These are phyloP conservation scores for Neopestalotiopsis rosae DNA, from an alignment of 2,329 filamentous ascomycete genomes.

Conservation along the genomic window DNA sequence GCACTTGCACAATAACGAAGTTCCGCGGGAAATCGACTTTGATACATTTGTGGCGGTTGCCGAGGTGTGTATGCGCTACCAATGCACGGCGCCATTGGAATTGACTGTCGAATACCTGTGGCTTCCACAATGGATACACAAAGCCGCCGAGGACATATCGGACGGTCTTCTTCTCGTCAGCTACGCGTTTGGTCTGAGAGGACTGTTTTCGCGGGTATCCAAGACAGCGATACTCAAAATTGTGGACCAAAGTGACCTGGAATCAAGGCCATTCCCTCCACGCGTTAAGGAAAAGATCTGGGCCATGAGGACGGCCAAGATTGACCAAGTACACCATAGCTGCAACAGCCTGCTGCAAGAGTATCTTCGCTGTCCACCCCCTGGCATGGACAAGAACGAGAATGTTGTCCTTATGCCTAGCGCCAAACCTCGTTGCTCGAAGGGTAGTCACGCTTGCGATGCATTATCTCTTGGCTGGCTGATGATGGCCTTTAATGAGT, in stretches of 20 bases:
- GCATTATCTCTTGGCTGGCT: constrained; percentile 59
- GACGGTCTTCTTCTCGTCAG: constrained; percentile 57
- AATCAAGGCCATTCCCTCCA: constrained; percentile 51
- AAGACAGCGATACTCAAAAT: constrained; percentile 55
- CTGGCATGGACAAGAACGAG: neutral
- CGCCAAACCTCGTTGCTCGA: constrained; percentile 52
- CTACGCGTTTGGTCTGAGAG: constrained; percentile 55
- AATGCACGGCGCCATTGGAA: constrained; percentile 57
- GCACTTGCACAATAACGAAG: constrained; percentile 51
- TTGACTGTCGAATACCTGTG: constrained; percentile 55
- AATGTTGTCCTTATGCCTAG: constrained; percentile 36
- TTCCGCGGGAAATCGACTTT: constrained; percentile 53
- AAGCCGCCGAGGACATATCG: constrained; percentile 52
- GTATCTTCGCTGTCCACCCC: constrained; percentile 41
- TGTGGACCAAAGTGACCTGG: constrained; percentile 47
- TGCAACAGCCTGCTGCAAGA: constrained; percentile 51
- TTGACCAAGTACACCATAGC: constrained; percentile 54
- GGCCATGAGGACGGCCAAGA: constrained; percentile 53
- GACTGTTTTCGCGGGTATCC: constrained; percentile 55
- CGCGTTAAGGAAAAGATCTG: constrained; percentile 54
- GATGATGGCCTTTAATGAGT: constrained; percentile 55
- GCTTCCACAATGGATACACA: constrained; percentile 57
- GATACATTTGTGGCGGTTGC: constrained; percentile 57
- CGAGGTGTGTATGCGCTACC: constrained; percentile 55
- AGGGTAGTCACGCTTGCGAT: constrained; percentile 55